Base-by-base conservation (phyloP, 352 stramenopile genomes). In the Phytophthora cactorum region DNA sequence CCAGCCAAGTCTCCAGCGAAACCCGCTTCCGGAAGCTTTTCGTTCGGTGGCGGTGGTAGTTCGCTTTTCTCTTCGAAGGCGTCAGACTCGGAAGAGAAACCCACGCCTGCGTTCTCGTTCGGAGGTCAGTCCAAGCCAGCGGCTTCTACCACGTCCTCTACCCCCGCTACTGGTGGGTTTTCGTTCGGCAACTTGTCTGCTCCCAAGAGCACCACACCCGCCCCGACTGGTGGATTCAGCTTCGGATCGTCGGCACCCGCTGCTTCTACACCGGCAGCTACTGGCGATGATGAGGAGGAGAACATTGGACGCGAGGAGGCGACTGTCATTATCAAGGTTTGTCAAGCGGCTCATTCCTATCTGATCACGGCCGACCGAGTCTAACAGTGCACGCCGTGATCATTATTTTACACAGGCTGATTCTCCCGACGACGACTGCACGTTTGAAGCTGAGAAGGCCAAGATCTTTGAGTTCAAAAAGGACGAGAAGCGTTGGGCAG, bases 381-480 rank as follows among this genome's bases (percentile, higher is more conserved):
- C 38, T 57, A 64, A 53, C 22, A 14, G 3, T 62, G 32, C 4
- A 39, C 39, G 10, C 39, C 53, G 36, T 47, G 28, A 32, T n/a
- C 56, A 43, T 32, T 32, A 34, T 36, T 27, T 56, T 10, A 22
- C 34, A 15, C 55, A 93, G 84, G 78, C 79, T 25, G 81, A 89
- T 52, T 86, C 82, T 32, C 57, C 73, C 2, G 87, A 96, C 28
- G 88, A 96, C 22, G 79, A 92, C 15, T 82, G 72, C 54, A 72
- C 87, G 22, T 96, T 94, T 57, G 85, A 94, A 44, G 75, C 69
- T 5, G 84, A 92, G 10, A 92, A 92, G 72, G 80, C 77, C 54
- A 95, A 92, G 71, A 58, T 95, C 27, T 86, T 90, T 58, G 86
- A 94, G 69, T 94, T 94, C 64, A 95, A 92, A 66, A 93, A 91